Base-by-base conservation (phyloP, 345 rosid genomes). In the rapeseed (Brassica napus) region DNA sequence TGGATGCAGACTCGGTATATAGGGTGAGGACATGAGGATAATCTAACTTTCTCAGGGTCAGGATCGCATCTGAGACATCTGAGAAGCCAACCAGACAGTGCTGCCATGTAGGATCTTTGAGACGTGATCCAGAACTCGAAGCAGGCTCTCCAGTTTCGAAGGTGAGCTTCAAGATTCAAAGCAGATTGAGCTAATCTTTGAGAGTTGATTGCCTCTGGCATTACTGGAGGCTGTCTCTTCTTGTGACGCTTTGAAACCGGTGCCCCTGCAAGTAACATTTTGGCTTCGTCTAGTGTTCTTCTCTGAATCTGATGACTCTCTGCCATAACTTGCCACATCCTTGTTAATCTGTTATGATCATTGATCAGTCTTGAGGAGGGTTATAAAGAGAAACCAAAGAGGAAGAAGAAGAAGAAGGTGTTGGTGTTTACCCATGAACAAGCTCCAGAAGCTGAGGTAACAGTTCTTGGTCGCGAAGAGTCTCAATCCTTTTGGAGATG, bases 291-390 rank as follows among this genome's bases (percentile, higher is more conserved):
- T 80, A 95, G 77, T 55, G 97, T 89, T 71, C 86, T 88, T 80
- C 88, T 93, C 82, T 93, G 99, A 32, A 83, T 81, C 74, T 85
- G 90, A 75, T 95, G 99, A 73, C 98, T 86, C 73, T 90, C 94
- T 62, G 97, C 94, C 98, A 95, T 93, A 74, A 88, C 90, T 84
- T 89, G 87, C 99, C 98, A 95, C 99, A 95, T 95, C 76, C 82
- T 87, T 60, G 90, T 85, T 81, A 95, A 79, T 81, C 99, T 95
- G 91, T 75, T 67, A 63, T 34, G 55, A 58, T 59, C 42, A 71
- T 55, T 34, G 35, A 21, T 74, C 16, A 64, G 12, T 59, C 16
- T 39, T 58, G 12, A 23, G 61, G 4, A 65, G 39, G 9, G 28
- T 35, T 44, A 66, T 21, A 66, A 11, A 67, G 31, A 35, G 55